Evolutionary conservation across 169 alveolate species (phyloP), one percentile per base, ranked within the genome.

Genomic region (Plasmodium yoelii): DNA sequence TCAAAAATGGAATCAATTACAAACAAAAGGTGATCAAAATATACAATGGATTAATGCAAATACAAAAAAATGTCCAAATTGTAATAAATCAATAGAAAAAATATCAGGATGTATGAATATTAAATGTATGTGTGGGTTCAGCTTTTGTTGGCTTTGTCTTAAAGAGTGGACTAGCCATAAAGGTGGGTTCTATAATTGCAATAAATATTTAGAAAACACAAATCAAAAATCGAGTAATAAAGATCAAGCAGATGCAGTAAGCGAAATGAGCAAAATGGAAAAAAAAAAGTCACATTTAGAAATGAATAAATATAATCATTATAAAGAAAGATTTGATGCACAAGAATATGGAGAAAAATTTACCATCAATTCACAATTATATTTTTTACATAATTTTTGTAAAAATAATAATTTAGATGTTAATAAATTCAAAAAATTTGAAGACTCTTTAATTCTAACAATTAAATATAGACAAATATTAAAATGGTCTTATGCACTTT

Each of bases 161-260:
- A 68, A 77, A 22, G 18, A 55, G 2, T 77, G 88, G 88, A 57
- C 15, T 6, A 67, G 65, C 46, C 88, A 77, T 56, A 77, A 77
- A 68, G 88, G 88, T 6, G 88, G 88, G 3, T 77, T 77, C 28
- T 77, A 77, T 51, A 65, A 64, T n/a, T 77, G 88, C 19, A 77
- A 77, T 51, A 67, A 77, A 46, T 77, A 77, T 59, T 15, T 77
- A 22, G 57, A 65, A 68, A 44, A 9, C 26, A 53, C 12, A 28
- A 18, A 34, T 10, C 18, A 9, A 8, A 47, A 9, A 18, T 13
- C 59, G 59, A 28, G 19, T 15, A 49, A 75, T 42, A 56, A 12
- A 44, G 44, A 7, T 8, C 5, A 39, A 9, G 65, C 24, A 51
- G 49, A 51, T n/a, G n/a, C n/a, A n/a, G n/a, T n/a, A n/a, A n/a